Evolutionary conservation across 2,329 filamentous ascomycete genomes (phyloP).

Genomic region (Xylaria digitata): DNA sequence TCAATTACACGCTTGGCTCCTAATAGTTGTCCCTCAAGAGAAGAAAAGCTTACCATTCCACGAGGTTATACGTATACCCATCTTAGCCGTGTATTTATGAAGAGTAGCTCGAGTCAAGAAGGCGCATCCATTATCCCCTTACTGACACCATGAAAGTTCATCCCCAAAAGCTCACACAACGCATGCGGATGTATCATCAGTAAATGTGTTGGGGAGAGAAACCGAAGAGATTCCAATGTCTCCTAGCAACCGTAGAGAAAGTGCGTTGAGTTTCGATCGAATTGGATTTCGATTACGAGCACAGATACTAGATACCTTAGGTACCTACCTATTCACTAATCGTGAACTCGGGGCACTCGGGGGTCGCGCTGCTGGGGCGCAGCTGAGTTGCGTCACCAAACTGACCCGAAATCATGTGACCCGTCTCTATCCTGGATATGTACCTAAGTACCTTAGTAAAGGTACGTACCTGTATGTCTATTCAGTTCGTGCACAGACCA

Average conservation of each 20-base stretch:
- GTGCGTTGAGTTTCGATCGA: background rate
- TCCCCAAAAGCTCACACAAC: constrained; percentile 19
- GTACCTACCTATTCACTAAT: background rate
- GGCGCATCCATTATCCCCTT: constrained; percentile 21
- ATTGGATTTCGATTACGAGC: background rate
- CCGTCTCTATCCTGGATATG: background rate
- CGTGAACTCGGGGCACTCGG: constrained; percentile 13
- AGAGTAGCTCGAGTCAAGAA: constrained; percentile 17
- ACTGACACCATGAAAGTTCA: constrained; percentile 27
- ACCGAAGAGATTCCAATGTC: background rate
- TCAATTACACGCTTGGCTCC: constrained; percentile 40
- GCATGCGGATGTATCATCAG: constrained; percentile 25
- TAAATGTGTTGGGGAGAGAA: background rate
- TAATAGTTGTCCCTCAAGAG: background rate
- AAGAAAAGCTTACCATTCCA: constrained; percentile 76
- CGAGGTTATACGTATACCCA: constrained; percentile 84
- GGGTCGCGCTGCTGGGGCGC: constrained; percentile 31
- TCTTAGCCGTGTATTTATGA: constrained; percentile 52
- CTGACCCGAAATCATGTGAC: constrained; percentile 48
- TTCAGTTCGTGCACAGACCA: constrained; percentile 32
- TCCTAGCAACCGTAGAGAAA: background rate
- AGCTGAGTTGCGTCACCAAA: constrained; percentile 44
- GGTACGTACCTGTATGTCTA: too few relatives aligned
- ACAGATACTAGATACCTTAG: background rate
- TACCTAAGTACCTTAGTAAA: background rate